Evolutionary conservation across 345 rosid genomes (phyloP).

Genomic region (Jatropha curcas): DNA sequence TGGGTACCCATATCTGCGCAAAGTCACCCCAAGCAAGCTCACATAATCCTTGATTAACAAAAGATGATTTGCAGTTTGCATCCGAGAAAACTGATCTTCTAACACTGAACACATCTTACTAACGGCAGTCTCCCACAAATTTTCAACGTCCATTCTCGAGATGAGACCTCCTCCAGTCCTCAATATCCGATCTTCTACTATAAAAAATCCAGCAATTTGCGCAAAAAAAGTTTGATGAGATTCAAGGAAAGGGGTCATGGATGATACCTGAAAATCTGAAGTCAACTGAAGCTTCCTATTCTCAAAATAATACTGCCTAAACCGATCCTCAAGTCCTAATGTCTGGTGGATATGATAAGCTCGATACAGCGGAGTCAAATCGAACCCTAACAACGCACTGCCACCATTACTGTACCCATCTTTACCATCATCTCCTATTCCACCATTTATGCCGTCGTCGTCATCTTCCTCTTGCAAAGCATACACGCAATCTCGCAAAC

Average conservation of each 20-base stretch:
- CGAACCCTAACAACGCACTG: slow-evolving; percentile 58
- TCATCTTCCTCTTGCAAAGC: slow-evolving; percentile 86
- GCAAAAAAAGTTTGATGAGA: slow-evolving; percentile 98
- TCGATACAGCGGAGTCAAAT: slow-evolving; percentile 83
- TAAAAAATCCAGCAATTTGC: slow-evolving; percentile 93
- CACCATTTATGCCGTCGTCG: slow-evolving; percentile 37
- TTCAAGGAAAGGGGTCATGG: slow-evolving; percentile 95
- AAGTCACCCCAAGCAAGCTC: slow-evolving; percentile 88
- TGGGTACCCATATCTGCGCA: slow-evolving; percentile 83
- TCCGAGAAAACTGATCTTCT: slow-evolving; percentile 97
- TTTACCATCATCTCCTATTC: slow-evolving; percentile 43
- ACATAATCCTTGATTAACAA: slow-evolving; percentile 94
- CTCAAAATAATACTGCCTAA: slow-evolving; percentile 82
- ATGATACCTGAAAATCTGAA: slow-evolving; percentile 95
- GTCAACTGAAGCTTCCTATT: slow-evolving; percentile 93
- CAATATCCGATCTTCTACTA: slow-evolving; percentile 84
- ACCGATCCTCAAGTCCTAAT: slow-evolving; percentile 77
- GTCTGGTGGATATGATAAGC: slow-evolving; percentile 93
- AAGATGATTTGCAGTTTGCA: slow-evolving; percentile 97
- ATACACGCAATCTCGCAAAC: slow-evolving; percentile 83
- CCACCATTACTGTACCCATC: slow-evolving; percentile 51
- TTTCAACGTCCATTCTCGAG: slow-evolving; percentile 82
- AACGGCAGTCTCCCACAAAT: slow-evolving; percentile 93
- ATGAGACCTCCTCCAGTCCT: slow-evolving; percentile 92
- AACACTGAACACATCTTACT: slow-evolving; percentile 92